Evolutionary conservation across 345 rosid genomes (phyloP), one percentile per base, ranked within the genome.

Genomic region (Diplotaxis tenuifolia): DNA sequence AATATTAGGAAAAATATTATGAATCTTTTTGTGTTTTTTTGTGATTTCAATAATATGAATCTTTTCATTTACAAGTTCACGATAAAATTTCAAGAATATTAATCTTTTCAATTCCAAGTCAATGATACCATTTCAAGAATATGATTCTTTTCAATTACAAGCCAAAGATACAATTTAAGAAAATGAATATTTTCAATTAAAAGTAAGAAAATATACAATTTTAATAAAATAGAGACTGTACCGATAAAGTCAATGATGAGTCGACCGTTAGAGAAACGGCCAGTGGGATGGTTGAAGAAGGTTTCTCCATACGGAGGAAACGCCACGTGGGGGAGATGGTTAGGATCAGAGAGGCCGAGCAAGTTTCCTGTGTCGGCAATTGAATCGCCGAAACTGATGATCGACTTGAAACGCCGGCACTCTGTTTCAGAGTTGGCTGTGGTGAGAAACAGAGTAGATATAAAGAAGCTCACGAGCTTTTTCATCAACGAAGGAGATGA

Each of bases 371-470:
- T 85, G 52, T 84, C 91, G 16, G 87, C 78, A 28, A 80, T 22
- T 1, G 91, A 86, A 72, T 86, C 88, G 1, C 88, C 91, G 56
- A 86, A 84, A 78, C 88, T 83, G 71, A 86, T 71, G 72, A 86
- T 76, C 14, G 88, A 80, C 9, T 40, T 0, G 66, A 68, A 70
- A 27, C 9, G 42, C 8, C 5, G 62, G 20, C 62, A 68, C 19
- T 2, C 31, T n/a, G 79, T 7, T 54, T 53, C 58, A 0, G 64
- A 65, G 62, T 19, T 21, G n/a, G 6, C 10, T 2, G 6, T 11
- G 28, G 34, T 29, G 34, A 65, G 34, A 1, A 67, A 29, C 25
- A 77, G 34, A 45, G 32, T 52, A 23, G 65, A 58, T 8, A 59
- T 4, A 59, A 29, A 16, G 64, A 68, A 27, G 63, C 0, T 23